These are phyloP conservation scores for Boehmeria nivea DNA, from an alignment of 306 rosid species.

Conservation along the genomic window DNA sequence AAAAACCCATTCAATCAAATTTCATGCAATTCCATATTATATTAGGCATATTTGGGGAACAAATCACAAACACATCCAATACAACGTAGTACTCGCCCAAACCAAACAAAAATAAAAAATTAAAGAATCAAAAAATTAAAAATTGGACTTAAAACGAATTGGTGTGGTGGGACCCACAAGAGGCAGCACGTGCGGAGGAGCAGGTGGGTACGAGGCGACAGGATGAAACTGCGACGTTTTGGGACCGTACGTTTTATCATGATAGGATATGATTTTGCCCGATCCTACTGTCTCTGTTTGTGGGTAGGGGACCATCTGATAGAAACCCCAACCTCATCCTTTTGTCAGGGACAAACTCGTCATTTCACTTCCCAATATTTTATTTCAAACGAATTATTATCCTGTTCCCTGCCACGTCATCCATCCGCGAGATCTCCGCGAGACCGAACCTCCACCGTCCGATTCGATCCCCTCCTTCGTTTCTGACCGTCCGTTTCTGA, in stretches of 20 bases:
- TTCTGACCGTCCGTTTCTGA: not conserved
- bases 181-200: slow-evolving; percentile 5
- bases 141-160: too few species aligned
- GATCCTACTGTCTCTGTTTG: not conserved
- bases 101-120: too few species aligned
- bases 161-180: too few species aligned
- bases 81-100: too few species aligned
- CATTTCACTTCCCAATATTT: not conserved
- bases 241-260: slow-evolving; percentile 3
- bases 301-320: slow-evolving; percentile 11
- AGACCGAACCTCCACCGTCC: not conserved
- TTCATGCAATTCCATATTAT: too few species aligned
- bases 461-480: not conserved
- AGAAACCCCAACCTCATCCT: not conserved
- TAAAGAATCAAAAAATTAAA: too few species aligned
- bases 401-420: not conserved
- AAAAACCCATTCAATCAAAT: too few species aligned
- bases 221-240: not conserved
- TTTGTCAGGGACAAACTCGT: slow-evolving; percentile 1
- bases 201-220: slow-evolving; percentile 13
- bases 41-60: too few species aligned
- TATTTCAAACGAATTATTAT: not conserved
- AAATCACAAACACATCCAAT: too few species aligned
- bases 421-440: not conserved
- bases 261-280: slow-evolving; percentile 8